Conservation (phyloP, 345 rosid species). For the Citrus glauca region DNA sequence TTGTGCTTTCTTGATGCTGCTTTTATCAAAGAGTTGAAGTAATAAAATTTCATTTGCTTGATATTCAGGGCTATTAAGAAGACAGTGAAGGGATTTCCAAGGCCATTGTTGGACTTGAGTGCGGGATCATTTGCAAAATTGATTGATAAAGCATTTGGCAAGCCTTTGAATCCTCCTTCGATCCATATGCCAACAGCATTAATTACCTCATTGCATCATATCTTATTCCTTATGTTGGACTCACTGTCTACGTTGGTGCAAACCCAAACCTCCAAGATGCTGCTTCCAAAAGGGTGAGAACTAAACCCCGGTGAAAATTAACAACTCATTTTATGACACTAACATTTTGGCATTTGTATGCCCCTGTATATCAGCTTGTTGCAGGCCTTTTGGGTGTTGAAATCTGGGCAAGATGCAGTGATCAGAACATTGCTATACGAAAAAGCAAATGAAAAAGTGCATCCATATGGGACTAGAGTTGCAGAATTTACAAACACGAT, state of each 20-base stretch:
- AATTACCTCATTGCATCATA: conserved; percentile 72
- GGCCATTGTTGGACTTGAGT: conserved; percentile 66
- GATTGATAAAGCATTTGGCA: conserved; percentile 54
- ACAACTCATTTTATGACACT: too few relatives aligned
- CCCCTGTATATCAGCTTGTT: conserved; percentile 38
- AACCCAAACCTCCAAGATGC: conserved; percentile 48
- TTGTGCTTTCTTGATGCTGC: not conserved
- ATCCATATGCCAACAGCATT: conserved; percentile 53
- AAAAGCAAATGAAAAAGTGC: conserved; percentile 23
- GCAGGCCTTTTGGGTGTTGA: conserved; percentile 76
- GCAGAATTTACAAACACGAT: conserved; percentile 38
- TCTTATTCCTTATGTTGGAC: conserved; percentile 75
- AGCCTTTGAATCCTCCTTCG: conserved; percentile 50
- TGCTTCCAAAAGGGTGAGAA: conserved; percentile 44
- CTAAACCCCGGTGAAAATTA: too few relatives aligned
- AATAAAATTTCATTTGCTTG: not conserved
- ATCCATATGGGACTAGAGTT: conserved; percentile 34
- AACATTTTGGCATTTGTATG: too few relatives aligned
- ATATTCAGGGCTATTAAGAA: conserved; percentile 61
- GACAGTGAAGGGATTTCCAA: conserved; percentile 65
- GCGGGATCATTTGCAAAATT: conserved; percentile 44
- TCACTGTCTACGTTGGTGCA: conserved; percentile 78
- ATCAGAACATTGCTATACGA: conserved; percentile 55
- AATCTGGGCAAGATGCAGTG: conserved; percentile 79
- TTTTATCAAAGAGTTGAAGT: too few relatives aligned